Conservation (phyloP, 192 early-diverging fungal species). For the Mycoemilia scoparia region DNA sequence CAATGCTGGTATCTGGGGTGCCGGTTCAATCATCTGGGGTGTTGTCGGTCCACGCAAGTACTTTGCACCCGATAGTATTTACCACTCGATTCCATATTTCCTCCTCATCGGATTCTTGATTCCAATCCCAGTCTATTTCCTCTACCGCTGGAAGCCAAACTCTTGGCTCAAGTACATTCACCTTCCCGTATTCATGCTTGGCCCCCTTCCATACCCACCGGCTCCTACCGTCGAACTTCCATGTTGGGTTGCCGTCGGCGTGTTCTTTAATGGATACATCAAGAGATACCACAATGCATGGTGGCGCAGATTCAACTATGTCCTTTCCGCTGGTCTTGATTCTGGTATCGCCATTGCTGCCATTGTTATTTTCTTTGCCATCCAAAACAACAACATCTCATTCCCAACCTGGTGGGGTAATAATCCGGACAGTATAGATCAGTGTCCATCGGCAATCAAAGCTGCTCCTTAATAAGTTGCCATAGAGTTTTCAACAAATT, state of each 20-base stretch:
- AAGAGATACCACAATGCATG: slow-evolving; percentile 30
- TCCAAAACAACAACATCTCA: background rate
- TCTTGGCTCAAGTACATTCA: slow-evolving; percentile 37
- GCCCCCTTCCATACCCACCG: slow-evolving; percentile 26
- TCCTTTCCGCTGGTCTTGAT: slow-evolving; percentile 19
- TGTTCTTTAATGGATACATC: slow-evolving; percentile 37
- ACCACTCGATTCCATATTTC: slow-evolving; percentile 10
- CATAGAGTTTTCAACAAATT: too few species aligned
- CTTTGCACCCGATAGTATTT: slow-evolving; percentile 29
- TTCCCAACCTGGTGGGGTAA: slow-evolving; percentile 1
- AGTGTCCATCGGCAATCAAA: background rate
- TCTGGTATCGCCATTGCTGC: slow-evolving; percentile 5
- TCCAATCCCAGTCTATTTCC: slow-evolving; percentile 37
- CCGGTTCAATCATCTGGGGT: slow-evolving; percentile 47
- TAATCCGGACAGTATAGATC: background rate
- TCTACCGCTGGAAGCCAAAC: slow-evolving; percentile 35
- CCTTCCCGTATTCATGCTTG: slow-evolving; percentile 34
- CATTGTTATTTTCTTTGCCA: slow-evolving; percentile 3
- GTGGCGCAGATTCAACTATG: slow-evolving; percentile 26
- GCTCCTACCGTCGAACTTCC: slow-evolving; percentile 9
- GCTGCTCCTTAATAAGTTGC: too few species aligned
- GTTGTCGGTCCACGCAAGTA: slow-evolving; percentile 35
- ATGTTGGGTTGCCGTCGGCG: slow-evolving; percentile 15
- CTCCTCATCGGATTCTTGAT: slow-evolving; percentile 34
- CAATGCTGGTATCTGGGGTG: slow-evolving; percentile 20